phyloP scores from a whole-genome alignment of 306 rosid genomes.

The Ochetophila trinervis region DNA sequence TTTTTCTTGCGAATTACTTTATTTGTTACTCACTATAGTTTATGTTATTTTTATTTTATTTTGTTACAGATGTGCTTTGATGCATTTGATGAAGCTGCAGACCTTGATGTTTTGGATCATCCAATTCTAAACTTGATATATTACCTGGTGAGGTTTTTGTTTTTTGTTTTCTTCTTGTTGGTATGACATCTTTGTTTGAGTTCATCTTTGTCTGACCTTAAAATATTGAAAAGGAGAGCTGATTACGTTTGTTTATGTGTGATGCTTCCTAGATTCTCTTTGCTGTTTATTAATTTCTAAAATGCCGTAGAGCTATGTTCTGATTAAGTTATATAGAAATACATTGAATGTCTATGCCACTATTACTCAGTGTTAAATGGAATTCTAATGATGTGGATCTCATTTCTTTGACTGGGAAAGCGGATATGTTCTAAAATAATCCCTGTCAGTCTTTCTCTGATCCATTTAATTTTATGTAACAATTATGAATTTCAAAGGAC shows the following conservation, averaged over 20 bases:
- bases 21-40: neutral
- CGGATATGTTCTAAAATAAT: neutral
- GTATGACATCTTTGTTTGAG: neutral
- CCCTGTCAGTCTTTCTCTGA: no score
- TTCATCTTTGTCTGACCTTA: neutral
- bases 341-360: neutral
- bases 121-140: slow-evolving; percentile 83
- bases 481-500: no score
- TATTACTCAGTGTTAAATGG: neutral
- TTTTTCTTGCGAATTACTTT: slow-evolving; percentile 3
- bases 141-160: slow-evolving; percentile 62
- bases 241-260: neutral
- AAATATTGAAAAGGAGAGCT: neutral
- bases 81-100: slow-evolving; percentile 74
- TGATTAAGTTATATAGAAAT: neutral
- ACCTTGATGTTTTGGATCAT: slow-evolving; percentile 93
- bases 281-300: neutral
- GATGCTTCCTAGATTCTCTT: neutral
- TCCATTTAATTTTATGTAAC: no score
- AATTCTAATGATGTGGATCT: neutral
- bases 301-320: no score
- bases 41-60: slow-evolving; percentile 22
- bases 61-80: slow-evolving; percentile 74
- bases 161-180: slow-evolving; percentile 8
- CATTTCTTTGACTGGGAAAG: neutral